phyloP scores from a whole-genome alignment of 805 yeast genomes.

The Lachancea meyersii region DNA sequence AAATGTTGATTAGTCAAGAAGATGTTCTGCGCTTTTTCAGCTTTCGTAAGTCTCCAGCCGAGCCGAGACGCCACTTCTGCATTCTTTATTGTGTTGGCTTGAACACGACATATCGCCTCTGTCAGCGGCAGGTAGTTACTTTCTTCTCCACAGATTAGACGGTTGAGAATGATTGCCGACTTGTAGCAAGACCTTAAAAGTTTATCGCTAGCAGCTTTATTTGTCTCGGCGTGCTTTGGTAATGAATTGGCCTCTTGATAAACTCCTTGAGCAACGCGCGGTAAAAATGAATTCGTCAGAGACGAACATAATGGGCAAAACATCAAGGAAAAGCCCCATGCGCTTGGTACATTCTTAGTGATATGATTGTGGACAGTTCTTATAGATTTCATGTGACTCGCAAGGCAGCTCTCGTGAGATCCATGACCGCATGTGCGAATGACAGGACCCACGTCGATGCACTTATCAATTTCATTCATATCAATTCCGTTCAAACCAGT shows the following conservation, averaged over 20 bases:
- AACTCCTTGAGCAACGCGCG: conserved; percentile 35
- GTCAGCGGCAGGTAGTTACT: conserved; percentile 11
- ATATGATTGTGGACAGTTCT: conserved; percentile 59
- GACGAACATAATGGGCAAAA: conserved; percentile 90
- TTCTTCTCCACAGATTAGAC: conserved; percentile 8
- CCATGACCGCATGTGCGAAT: conserved; percentile 82
- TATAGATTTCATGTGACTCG: conserved; percentile 53
- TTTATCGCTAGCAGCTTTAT: background rate
- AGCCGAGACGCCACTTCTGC: conserved; percentile 49
- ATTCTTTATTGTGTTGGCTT: conserved; percentile 56
- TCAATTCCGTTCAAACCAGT: background rate
- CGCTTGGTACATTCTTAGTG: conserved; percentile 77
- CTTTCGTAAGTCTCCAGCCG: background rate
- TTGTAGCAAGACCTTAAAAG: conserved; percentile 6
- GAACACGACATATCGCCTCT: conserved; percentile 27
- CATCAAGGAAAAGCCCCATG: conserved; percentile 62
- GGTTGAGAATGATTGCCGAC: conserved; percentile 19
- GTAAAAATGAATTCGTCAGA: conserved; percentile 75
- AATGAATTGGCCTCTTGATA: background rate
- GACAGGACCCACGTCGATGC: conserved; percentile 12
- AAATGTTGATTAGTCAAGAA: conserved; percentile 59
- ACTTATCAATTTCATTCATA: background rate
- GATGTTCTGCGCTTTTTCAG: background rate
- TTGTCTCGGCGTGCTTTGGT: background rate
- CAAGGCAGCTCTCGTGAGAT: conserved; percentile 76